Base-by-base conservation (phyloP, 345 rosid species). In the Pelargonium nanum region DNA sequence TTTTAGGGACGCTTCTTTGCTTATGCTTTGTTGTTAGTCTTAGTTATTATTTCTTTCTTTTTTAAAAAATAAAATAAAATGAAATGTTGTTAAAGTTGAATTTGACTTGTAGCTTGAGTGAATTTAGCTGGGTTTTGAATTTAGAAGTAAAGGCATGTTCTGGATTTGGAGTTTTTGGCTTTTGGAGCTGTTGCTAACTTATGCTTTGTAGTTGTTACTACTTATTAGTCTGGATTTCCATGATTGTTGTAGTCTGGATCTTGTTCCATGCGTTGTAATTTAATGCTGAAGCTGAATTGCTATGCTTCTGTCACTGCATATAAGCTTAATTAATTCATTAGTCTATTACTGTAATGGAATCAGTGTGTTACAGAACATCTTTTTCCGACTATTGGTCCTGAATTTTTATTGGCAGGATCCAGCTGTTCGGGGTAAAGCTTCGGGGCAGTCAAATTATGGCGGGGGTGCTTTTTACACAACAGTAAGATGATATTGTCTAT, bases 401-500 rank as follows among this genome's bases (percentile, higher is more conserved):
- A 1, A 4, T 62, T 59, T 65, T 34, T 21, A 8, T 65, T 70
- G 24, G 24, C 71, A 83, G 89, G 84, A 81, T 44, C 81, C 84
- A 19, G 74, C 75, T 24, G 83, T 71, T 59, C 72, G 78, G 70
- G 77, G 71, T 25, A 80, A 80, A 70, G 10, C 69, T 64, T 62
- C 86, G 15, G 67, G 73, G 25, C 75, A 78, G 63, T 67, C 79
- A 19, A 81, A 67, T 64, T 77, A 63, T 56, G 68, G 80, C 19
- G 81, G 84, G 23, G 83, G 82, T 65, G 72, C 79, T 55, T 78
- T 77, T 76, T 81, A 65, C 60, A 77, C 83, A 28, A 4, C 81
- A 23, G 89, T 77, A 79, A 72, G 79, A 64, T 22, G 62, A 57
- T n/a, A 34, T 54, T 10, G 76, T 73, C 67, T 2, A 17, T 21